Percentiles rank a stretch among this genome's conserved stretches.
Evolutionary conservation across 2,329 filamentous ascomycete genomes (phyloP).

Genomic region (Chrysoporthe austroafricana): DNA sequence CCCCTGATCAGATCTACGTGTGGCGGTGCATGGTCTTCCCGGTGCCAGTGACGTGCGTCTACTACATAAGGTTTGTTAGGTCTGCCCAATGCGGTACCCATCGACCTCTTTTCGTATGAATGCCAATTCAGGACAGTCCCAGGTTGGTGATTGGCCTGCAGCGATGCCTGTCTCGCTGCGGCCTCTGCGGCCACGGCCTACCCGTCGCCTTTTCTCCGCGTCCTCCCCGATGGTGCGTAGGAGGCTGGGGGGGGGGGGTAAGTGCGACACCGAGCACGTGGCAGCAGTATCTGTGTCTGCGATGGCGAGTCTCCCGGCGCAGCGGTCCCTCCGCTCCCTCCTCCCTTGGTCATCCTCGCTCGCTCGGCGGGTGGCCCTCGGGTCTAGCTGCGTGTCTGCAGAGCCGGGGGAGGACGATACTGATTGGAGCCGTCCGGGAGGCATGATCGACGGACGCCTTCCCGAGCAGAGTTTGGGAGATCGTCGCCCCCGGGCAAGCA

Average conservation of each 20-base stretch:
- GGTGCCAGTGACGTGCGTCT: conserved; percentile 5
- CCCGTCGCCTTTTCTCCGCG: conserved; percentile 16
- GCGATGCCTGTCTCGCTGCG: conserved; percentile 10
- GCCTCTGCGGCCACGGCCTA: conserved; percentile 2
- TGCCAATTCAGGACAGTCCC: not conserved
- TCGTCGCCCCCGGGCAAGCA: not conserved
- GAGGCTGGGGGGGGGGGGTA: too few species aligned
- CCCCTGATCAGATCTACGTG: conserved; percentile 17
- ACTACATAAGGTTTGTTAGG: not conserved
- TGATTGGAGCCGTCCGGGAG: not conserved
- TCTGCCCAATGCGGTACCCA: not conserved
- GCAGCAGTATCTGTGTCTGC: too few species aligned
- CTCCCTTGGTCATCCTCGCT: too few species aligned
- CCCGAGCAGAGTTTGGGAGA: conserved; percentile 16
- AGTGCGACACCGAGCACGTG: too few species aligned
- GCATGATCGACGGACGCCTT: conserved; percentile 7
- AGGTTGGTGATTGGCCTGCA: not conserved
- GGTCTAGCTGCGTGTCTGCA: too few species aligned
- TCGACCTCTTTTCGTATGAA: not conserved
- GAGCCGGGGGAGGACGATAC: not conserved
- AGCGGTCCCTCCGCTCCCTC: too few species aligned
- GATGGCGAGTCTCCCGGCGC: too few species aligned
- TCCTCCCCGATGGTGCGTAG: not conserved
- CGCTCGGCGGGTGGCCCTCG: too few species aligned
- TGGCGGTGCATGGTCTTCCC: conserved; percentile 23